These are phyloP conservation scores for Thielaviopsis euricoi DNA, from an alignment of 2,329 filamentous ascomycete genomes.

Conservation along the genomic window DNA sequence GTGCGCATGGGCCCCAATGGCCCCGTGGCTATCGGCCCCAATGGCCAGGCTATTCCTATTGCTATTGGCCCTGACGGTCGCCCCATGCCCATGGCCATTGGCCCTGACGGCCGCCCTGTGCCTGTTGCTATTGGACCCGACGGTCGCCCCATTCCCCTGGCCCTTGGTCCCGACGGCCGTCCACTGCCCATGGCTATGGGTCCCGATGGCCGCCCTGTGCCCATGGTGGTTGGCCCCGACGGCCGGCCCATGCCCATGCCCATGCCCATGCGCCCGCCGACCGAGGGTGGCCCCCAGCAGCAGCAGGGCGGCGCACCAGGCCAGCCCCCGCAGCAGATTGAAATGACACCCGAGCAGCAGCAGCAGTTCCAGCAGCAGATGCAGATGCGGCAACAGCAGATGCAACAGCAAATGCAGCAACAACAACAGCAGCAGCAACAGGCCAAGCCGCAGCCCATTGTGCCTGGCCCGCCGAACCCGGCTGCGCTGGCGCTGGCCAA, in stretches of 20 bases:
- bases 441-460: conserved; percentile 48
- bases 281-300: conserved; percentile 8
- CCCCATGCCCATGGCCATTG: not conserved
- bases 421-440: conserved; percentile 18
- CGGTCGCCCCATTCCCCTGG: conserved; percentile 7
- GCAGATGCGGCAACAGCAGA: conserved; percentile 17
- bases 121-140: conserved; percentile 2
- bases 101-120: conserved; percentile 1
- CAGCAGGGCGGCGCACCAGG: conserved; percentile 18
- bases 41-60: conserved; percentile 7
- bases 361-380: conserved; percentile 2
- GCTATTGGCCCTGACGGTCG: not conserved
- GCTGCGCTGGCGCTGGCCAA: conserved; percentile 77
- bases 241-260: conserved; percentile 1
- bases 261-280: not conserved
- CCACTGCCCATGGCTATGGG: not conserved
- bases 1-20: conserved; percentile 8
- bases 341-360: conserved; percentile 1
- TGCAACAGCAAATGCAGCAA: conserved; percentile 18
- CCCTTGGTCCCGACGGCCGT: not conserved
- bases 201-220: not conserved
- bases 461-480: conserved; percentile 70
- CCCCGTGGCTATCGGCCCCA: conserved; percentile 9
- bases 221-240: not conserved
- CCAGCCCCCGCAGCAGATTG: conserved; percentile 14